A percentile compares a stretch with the other conserved stretches of the same genome.
phyloP scores from a whole-genome alignment of 805 yeast genomes.

The Zygoascus biomembranicola region DNA sequence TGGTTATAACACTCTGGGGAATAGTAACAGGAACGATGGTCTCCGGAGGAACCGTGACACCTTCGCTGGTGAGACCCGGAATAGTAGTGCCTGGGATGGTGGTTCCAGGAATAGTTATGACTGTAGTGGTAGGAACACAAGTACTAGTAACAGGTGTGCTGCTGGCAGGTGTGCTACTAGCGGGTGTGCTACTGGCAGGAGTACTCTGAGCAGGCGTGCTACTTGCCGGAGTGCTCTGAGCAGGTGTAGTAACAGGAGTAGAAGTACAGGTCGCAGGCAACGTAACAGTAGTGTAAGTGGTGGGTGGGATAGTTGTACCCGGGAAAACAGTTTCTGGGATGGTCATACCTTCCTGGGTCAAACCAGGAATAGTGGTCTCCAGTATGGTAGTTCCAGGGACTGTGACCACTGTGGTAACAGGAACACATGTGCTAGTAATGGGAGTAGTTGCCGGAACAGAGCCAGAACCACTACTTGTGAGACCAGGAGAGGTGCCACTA shows the following conservation, averaged over 20 bases:
- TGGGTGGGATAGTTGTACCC: conserved; percentile 3
- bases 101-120: conserved; percentile 11
- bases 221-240: conserved; percentile 11
- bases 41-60: background rate
- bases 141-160: conserved; percentile 6
- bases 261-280: background rate
- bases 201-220: conserved; percentile 8
- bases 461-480: conserved; percentile 30
- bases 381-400: conserved; percentile 4
- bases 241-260: conserved; percentile 8
- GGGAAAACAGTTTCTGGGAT: background rate
- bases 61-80: background rate
- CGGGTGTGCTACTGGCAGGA: conserved; percentile 1
- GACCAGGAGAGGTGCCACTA: conserved; percentile 30
- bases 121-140: conserved; percentile 9
- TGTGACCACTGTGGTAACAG: background rate
- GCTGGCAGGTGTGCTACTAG: background rate
- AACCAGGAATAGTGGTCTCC: background rate
- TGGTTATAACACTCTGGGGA: background rate
- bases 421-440: background rate
- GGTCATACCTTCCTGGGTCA: background rate
- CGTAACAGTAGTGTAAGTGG: background rate
- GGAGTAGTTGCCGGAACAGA: conserved; percentile 7
- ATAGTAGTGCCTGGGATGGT: background rate
- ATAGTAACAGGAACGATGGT: background rate